Evolutionary conservation across 192 early-diverging fungal genomes (phyloP).

Genomic region (Coemansia sp.): DNA sequence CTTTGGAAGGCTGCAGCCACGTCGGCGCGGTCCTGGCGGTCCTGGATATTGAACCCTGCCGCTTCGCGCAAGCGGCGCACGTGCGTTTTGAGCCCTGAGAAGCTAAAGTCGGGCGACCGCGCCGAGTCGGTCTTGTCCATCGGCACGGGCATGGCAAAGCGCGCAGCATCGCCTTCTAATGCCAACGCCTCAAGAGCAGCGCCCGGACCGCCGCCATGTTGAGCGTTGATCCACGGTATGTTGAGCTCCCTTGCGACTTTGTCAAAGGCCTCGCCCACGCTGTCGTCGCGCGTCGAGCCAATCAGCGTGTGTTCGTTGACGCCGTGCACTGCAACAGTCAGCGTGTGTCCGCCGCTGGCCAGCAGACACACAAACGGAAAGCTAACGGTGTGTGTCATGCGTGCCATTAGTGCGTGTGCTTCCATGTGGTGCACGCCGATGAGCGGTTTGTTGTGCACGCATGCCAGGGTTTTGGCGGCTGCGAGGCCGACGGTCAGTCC

Average conservation of each 20-base stretch:
- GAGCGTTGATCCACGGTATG: constrained; percentile 62
- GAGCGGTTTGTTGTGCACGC: constrained; percentile 61
- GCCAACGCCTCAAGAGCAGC: constrained; percentile 68
- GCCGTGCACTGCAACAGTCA: constrained; percentile 57
- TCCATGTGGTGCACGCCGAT: constrained; percentile 85
- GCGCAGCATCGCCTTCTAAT: constrained; percentile 46
- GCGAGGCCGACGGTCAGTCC: constrained; percentile 67
- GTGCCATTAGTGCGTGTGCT: constrained; percentile 75
- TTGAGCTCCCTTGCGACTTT: constrained; percentile 67
- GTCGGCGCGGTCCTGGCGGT: constrained; percentile 52
- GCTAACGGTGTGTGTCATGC: constrained; percentile 44
- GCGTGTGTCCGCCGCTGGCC: constrained; percentile 75
- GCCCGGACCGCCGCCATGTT: constrained; percentile 65
- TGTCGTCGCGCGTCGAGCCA: constrained; percentile 70
- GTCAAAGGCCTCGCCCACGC: constrained; percentile 77
- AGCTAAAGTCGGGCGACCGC: constrained; percentile 61
- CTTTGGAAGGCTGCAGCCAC: constrained; percentile 73
- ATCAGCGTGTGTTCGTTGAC: constrained; percentile 62
- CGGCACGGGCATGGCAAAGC: constrained; percentile 57
- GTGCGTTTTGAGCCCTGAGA: constrained; percentile 73
- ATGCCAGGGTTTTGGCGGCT: constrained; percentile 71
- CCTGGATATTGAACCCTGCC: constrained; percentile 22
- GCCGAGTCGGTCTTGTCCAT: constrained; percentile 58
- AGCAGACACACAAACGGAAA: constrained; percentile 74
- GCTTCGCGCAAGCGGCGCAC: constrained; percentile 51